Conservation (phyloP, 768 basidiomycete genomes). For the Calocera cornea region DNA sequence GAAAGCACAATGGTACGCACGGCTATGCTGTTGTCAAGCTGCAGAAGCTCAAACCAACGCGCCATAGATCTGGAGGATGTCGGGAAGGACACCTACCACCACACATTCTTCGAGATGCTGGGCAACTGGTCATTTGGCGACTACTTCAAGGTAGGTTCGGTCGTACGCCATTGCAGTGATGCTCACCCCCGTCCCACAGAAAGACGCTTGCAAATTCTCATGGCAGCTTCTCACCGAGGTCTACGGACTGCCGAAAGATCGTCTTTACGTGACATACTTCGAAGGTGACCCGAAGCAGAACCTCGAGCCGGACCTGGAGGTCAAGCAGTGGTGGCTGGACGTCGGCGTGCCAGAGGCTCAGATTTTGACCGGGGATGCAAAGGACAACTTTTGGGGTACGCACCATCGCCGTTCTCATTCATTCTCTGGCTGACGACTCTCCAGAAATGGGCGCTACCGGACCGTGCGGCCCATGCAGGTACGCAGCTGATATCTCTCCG, state of each 20-base stretch:
- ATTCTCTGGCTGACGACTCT: neutral
- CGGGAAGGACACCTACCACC: slow-evolving; percentile 92
- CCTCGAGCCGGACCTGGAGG: slow-evolving; percentile 78
- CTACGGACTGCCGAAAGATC: slow-evolving; percentile 75
- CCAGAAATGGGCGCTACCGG: slow-evolving; percentile 97
- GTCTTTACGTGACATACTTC: slow-evolving; percentile 95
- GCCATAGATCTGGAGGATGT: slow-evolving; percentile 88
- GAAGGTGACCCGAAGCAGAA: slow-evolving; percentile 81
- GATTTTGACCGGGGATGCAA: slow-evolving; percentile 84
- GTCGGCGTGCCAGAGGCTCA: slow-evolving; percentile 81
- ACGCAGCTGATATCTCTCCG: slow-evolving; percentile 11
- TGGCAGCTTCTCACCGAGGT: slow-evolving; percentile 90
- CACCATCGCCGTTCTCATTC: neutral
- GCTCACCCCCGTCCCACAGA: slow-evolving; percentile 33
- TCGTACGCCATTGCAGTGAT: neutral
- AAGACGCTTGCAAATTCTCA: slow-evolving; percentile 83
- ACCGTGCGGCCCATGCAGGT: slow-evolving; percentile 95
- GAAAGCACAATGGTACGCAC: slow-evolving; percentile 84
- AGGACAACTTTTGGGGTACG: slow-evolving; percentile 98
- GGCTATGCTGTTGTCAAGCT: neutral
- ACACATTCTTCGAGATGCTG: slow-evolving; percentile 96
- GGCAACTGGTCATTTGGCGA: slow-evolving; percentile 99
- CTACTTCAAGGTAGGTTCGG: slow-evolving; percentile 77
- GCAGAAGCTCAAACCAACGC: slow-evolving; percentile 5
- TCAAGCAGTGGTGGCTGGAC: slow-evolving; percentile 74